A percentile compares a stretch with the other conserved stretches of the same genome.
phyloP scores from a whole-genome alignment of 495 filamentous ascomycete genomes.

The Daldinia concentrica region DNA sequence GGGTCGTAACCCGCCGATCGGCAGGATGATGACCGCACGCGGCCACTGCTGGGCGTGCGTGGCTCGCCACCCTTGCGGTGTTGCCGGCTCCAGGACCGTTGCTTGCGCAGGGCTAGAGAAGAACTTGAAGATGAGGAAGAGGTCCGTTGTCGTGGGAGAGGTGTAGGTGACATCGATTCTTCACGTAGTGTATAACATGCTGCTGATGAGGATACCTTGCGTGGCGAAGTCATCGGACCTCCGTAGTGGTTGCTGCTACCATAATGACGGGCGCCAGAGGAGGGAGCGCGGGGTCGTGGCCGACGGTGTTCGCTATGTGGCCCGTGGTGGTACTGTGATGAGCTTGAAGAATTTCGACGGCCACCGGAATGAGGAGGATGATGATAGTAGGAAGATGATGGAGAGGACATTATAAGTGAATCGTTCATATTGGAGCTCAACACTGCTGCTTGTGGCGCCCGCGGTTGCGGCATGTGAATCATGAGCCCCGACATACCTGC shows the following conservation, averaged over 20 bases:
- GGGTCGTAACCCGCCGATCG: slow-evolving; percentile 20
- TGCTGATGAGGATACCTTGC: slow-evolving; percentile 43
- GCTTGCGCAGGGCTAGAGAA: slow-evolving; percentile 42
- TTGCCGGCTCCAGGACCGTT: slow-evolving; percentile 38
- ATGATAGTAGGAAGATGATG: slow-evolving; percentile 4
- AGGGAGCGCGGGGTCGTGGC: slow-evolving; percentile 54
- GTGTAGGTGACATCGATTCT: slow-evolving; percentile 34
- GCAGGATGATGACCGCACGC: slow-evolving; percentile 12
- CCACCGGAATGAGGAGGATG: background rate
- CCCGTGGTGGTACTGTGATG: slow-evolving; percentile 22
- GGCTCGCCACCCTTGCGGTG: slow-evolving; percentile 18
- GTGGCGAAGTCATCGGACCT: slow-evolving; percentile 46
- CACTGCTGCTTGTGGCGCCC: slow-evolving; percentile 32
- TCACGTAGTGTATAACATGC: slow-evolving; percentile 40
- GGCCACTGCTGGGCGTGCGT: slow-evolving; percentile 24
- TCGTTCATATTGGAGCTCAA: slow-evolving; percentile 31
- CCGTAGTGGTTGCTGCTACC: slow-evolving; percentile 16
- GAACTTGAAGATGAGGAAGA: slow-evolving; percentile 27
- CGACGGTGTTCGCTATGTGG: slow-evolving; percentile 43
- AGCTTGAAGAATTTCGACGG: background rate
- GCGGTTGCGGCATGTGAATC: slow-evolving; percentile 54
- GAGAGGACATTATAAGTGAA: slow-evolving; percentile 10
- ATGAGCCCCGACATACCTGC: slow-evolving; percentile 49
- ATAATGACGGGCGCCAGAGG: slow-evolving; percentile 54
- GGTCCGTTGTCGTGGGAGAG: slow-evolving; percentile 24